phyloP scores from a whole-genome alignment of 2,329 filamentous ascomycete species.

The Fusarium sp. region DNA sequence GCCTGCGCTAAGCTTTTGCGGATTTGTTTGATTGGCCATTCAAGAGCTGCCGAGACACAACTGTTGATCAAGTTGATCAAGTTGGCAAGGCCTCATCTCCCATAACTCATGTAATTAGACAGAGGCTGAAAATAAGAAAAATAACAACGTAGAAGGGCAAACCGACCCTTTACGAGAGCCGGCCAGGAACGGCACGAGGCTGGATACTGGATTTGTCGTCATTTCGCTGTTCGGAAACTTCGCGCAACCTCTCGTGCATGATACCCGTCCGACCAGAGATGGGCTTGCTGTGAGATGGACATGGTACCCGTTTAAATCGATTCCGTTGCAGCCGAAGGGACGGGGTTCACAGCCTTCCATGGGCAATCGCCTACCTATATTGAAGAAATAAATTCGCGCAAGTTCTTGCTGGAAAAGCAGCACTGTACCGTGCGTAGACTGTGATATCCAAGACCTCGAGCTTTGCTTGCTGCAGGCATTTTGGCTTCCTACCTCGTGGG shows the following conservation, averaged over 20 bases:
- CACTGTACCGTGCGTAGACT: conserved; percentile 21
- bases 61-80: conserved; percentile 21
- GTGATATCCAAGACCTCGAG: conserved; percentile 14
- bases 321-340: conserved; percentile 17
- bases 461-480: conserved; percentile 18
- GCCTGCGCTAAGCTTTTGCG: conserved; percentile 15
- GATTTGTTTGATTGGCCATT: conserved; percentile 15
- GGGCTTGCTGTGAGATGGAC: neutral
- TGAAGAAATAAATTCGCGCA: conserved; percentile 34
- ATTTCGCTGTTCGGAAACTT: conserved; percentile 6
- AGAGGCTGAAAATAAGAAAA: neutral
- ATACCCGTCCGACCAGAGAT: conserved; percentile 7
- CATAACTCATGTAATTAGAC: conserved; percentile 26
- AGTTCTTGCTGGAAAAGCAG: conserved; percentile 2
- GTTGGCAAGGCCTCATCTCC: conserved; percentile 16
- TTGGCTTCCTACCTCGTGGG: conserved; percentile 11
- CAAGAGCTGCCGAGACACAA: conserved; percentile 8
- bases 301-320: conserved; percentile 5
- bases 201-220: conserved; percentile 1
- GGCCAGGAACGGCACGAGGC: conserved; percentile 5
- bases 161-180: neutral
- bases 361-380: neutral
- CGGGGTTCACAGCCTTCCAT: neutral
- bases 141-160: neutral
- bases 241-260: conserved; percentile 29